Conservation (phyloP, 371 early-diverging fungal genomes). For the Vittaforma corneae region DNA sequence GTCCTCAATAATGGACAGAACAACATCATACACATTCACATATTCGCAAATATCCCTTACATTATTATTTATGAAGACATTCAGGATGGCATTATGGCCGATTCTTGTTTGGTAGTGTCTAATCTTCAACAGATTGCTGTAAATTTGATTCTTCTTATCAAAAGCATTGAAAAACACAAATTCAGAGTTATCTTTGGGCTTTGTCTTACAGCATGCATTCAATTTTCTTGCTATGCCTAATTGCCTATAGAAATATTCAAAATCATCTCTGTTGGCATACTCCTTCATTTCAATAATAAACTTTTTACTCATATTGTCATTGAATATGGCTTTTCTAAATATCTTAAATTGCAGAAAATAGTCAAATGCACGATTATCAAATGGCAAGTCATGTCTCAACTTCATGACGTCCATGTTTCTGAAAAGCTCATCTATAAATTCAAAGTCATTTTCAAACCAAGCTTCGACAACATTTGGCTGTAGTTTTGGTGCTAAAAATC, state of each 20-base stretch:
- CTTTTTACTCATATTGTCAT: neutral
- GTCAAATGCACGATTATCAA: neutral
- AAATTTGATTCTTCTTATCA: neutral
- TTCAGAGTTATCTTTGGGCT: neutral
- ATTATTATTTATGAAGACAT: neutral
- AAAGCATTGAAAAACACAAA: conserved; percentile 6
- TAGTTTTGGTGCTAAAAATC: too few species aligned
- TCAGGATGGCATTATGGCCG: neutral
- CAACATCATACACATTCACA: neutral
- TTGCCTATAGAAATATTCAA: neutral
- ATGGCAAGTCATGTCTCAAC: too few species aligned
- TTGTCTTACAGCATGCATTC: neutral
- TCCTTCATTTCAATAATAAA: neutral
- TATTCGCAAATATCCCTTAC: neutral
- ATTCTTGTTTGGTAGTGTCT: neutral
- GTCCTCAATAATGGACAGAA: too few species aligned
- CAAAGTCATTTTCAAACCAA: too few species aligned
- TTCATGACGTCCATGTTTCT: too few species aligned
- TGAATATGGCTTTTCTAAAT: neutral
- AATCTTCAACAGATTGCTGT: neutral
- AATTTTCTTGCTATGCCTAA: neutral
- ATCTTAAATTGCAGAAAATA: neutral
- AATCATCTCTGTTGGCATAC: conserved; percentile 11
- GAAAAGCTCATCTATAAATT: too few species aligned
- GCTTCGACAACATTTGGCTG: too few species aligned